These are phyloP conservation scores for Aegilops speltoides DNA, from an alignment of 176 grass and related monocot genomes.

Conservation along the genomic window DNA sequence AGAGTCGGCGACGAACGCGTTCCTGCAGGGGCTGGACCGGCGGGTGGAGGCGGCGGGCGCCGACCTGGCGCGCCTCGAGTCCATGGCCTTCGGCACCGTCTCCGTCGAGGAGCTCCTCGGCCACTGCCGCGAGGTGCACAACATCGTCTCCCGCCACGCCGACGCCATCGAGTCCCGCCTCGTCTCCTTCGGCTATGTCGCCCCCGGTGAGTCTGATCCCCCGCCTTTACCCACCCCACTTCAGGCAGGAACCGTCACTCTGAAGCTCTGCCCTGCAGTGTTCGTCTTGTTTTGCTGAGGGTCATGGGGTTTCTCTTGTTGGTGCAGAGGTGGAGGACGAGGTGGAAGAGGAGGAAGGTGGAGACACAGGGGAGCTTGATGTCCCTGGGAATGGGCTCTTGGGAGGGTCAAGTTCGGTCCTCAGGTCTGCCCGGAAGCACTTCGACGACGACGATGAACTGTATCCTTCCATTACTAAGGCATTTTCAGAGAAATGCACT, in stretches of 20 bases:
- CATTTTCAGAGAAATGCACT: not conserved
- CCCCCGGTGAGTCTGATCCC: slow-evolving; percentile 20
- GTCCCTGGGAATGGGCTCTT: not conserved
- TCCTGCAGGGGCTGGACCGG: slow-evolving; percentile 59
- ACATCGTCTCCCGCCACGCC: slow-evolving; percentile 55
- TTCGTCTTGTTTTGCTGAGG: not conserved
- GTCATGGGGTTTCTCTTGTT: not conserved
- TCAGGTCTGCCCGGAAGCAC: slow-evolving; percentile 32
- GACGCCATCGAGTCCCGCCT: slow-evolving; percentile 51
- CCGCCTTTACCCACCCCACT: not conserved
- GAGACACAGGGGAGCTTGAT: not conserved
- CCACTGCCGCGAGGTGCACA: slow-evolving; percentile 66
- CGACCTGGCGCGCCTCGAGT: slow-evolving; percentile 69
- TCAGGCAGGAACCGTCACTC: not conserved
- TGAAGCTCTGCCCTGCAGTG: not conserved
- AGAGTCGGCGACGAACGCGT: slow-evolving; percentile 67
- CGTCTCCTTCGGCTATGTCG: slow-evolving; percentile 54
- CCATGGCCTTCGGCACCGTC: slow-evolving; percentile 70
- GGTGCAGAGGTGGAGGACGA: slow-evolving; percentile 32
- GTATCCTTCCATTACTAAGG: slow-evolving; percentile 60
- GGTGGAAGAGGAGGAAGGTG: slow-evolving; percentile 37
- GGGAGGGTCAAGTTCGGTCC: slow-evolving; percentile 41
- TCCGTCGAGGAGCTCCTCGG: slow-evolving; percentile 94
- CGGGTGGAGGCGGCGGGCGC: slow-evolving; percentile 41
- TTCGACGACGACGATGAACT: slow-evolving; percentile 41